Conservation (phyloP, 441 rosid genomes). For the Gossypium davidsonii region DNA sequence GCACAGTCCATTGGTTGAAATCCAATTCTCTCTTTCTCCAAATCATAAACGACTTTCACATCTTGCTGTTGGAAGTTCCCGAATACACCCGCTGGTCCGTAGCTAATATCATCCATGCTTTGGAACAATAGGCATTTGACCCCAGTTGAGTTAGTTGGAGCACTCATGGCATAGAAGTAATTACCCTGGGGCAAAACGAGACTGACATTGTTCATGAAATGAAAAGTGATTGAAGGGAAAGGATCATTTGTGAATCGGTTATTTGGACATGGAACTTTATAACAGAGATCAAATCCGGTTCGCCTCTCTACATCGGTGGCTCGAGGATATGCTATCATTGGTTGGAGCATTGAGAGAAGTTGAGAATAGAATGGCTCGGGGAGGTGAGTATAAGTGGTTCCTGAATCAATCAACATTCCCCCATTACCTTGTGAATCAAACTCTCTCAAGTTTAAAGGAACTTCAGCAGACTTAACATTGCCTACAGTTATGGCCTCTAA, state of each 20-base stretch:
- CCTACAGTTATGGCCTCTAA: conserved; percentile 54
- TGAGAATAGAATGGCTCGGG: conserved; percentile 63
- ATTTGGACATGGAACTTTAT: conserved; percentile 53
- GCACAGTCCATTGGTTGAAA: conserved; percentile 75
- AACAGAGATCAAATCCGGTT: conserved; percentile 75
- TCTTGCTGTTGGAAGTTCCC: conserved; percentile 88
- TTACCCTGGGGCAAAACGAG: conserved; percentile 56
- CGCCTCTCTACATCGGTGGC: conserved; percentile 44
- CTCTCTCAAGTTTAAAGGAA: conserved; percentile 48
- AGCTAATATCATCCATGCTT: conserved; percentile 58
- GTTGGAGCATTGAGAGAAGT: conserved; percentile 42
- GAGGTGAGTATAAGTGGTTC: conserved; percentile 77
- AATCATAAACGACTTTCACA: conserved; percentile 66
- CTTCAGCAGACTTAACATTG: conserved; percentile 26
- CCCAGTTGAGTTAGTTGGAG: conserved; percentile 55
- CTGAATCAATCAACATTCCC: conserved; percentile 74
- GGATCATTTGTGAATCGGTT: conserved; percentile 22
- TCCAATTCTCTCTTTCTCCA: conserved; percentile 69
- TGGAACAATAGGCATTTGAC: conserved; percentile 66
- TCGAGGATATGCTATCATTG: conserved; percentile 47
- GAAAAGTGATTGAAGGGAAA: conserved; percentile 59
- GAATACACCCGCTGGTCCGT: conserved; percentile 71
- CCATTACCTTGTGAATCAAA: conserved; percentile 74
- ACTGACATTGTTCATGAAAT: conserved; percentile 64
- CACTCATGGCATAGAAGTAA: conserved; percentile 63